Conservation (phyloP, 2,329 filamentous ascomycete species). For the Xylaria arbuscula region DNA sequence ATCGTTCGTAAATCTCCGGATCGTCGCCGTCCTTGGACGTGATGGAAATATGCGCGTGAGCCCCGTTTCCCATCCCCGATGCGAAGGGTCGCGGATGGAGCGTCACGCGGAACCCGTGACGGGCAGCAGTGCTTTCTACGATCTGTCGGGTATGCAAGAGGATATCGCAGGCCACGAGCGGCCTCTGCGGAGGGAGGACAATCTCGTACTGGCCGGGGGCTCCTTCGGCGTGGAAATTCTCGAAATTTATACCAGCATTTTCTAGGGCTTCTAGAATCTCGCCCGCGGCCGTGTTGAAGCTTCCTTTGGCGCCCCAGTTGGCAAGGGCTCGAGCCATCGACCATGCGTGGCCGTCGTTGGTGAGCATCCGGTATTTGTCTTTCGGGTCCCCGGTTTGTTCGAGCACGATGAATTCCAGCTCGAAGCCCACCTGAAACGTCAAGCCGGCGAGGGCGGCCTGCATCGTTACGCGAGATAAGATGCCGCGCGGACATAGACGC, state of each 20-base stretch:
- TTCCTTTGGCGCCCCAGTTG: conserved; percentile 57
- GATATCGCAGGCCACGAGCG: conserved; percentile 76
- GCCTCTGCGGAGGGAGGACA: conserved; percentile 70
- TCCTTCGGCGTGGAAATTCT: conserved; percentile 80
- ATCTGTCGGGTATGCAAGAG: conserved; percentile 78
- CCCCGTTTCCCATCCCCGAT: conserved; percentile 69
- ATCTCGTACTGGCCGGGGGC: conserved; percentile 83
- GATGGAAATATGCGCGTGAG: conserved; percentile 77
- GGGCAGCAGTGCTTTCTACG: conserved; percentile 71
- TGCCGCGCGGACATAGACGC: conserved; percentile 71
- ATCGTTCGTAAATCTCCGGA: conserved; percentile 65
- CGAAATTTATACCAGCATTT: conserved; percentile 71
- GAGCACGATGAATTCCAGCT: conserved; percentile 82
- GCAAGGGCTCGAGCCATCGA: conserved; percentile 72
- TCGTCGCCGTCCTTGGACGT: conserved; percentile 57
- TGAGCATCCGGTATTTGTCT: conserved; percentile 56
- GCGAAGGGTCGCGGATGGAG: conserved; percentile 77
- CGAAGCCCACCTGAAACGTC: conserved; percentile 77
- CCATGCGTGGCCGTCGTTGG: conserved; percentile 77
- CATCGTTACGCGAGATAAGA: conserved; percentile 67
- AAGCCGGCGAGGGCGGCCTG: conserved; percentile 64
- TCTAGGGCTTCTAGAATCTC: conserved; percentile 72
- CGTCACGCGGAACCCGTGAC: conserved; percentile 73
- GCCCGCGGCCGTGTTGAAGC: conserved; percentile 68
- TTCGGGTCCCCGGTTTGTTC: conserved; percentile 54